Conservation (phyloP, 805 yeast species). For the Nakazawaea laoshanensis region DNA sequence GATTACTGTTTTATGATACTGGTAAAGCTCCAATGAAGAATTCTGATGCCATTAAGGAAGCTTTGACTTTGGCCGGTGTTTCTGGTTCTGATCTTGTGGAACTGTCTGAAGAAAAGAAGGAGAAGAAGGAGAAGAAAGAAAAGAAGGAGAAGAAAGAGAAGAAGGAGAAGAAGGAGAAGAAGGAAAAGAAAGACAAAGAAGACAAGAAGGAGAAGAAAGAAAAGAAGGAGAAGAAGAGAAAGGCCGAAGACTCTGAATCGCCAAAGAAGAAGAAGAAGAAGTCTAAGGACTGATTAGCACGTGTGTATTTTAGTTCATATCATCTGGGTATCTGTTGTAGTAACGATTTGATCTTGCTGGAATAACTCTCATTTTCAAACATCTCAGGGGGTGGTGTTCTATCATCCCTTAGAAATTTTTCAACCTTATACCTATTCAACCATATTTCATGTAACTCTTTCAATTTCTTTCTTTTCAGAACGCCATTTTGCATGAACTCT, state of each 20-base stretch:
- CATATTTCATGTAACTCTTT: slow-evolving; percentile 5
- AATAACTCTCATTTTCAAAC: slow-evolving; percentile 1
- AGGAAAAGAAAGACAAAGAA: slow-evolving; percentile 42
- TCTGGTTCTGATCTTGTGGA: slow-evolving; percentile 20
- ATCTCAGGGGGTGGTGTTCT: not conserved
- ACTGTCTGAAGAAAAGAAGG: slow-evolving; percentile 20
- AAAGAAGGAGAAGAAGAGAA: slow-evolving; percentile 30
- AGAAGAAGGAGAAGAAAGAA: slow-evolving; percentile 28
- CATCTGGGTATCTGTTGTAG: too few relatives aligned
- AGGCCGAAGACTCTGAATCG: slow-evolving; percentile 23
- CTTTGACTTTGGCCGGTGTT: slow-evolving; percentile 56
- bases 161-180: slow-evolving; percentile 41
- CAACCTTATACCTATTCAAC: slow-evolving; percentile 8
- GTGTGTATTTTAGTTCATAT: not conserved
- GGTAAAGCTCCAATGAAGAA: slow-evolving; percentile 97
- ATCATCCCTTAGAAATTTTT: slow-evolving; percentile 2
- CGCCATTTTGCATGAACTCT: not conserved
- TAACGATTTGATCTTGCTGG: not conserved
- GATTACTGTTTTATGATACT: slow-evolving; percentile 90
- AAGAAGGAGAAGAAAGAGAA: slow-evolving; percentile 37
- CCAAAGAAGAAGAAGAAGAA: slow-evolving; percentile 29
- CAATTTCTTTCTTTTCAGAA: not conserved
- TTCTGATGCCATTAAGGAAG: slow-evolving; percentile 87
- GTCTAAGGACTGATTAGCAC: slow-evolving; percentile 25
- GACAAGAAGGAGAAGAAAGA: slow-evolving; percentile 39